Evolutionary conservation across 495 filamentous ascomycete species (phyloP), one percentile per base, ranked within the genome.

Genomic region (Echria macrotheca): DNA sequence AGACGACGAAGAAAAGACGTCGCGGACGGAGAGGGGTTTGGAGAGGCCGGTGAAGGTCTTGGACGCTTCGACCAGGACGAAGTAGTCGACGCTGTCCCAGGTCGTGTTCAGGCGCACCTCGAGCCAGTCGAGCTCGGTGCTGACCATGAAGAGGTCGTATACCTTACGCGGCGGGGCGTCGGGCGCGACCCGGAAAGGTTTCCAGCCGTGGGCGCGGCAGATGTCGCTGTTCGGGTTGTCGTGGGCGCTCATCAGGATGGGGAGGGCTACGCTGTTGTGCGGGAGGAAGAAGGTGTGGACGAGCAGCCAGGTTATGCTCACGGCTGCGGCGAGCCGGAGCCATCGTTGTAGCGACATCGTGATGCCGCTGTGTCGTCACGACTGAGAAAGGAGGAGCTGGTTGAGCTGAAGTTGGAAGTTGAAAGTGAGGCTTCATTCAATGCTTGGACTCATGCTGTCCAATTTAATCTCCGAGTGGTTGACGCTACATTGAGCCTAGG

Each of bases 41-140:
- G 67, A 56, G 6, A 59, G 62, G 47, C 67, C 66, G 7, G 75
- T 78, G 50, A 79, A 79, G 6, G 75, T 78, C 48, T 60, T 66
- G 47, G 49, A 46, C 12, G 69, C 61, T 60, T 80, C 78, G 14
- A 79, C 71, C 17, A 81, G 67, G 56, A 81, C 69, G 52, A 77
- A 80, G 60, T 78, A 80, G 59, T 81, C 78, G 35, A 81, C 73
- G 14, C 65, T 52, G 36, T 66, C 46, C 36, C 68, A 70, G 23
- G 73, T 68, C 29, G 67, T 69, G 61, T 78, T 69, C n/a, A 81
- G 63, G 18, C 75, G 74, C 45, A 81, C 73, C 45, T 81, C 77
- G 50, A 81, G 65, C 69, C 73, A 76, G 53, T 80, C 77, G 19
- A 79, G 68, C 63, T 79, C 78, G 12, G 68, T 74, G 56, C 74